Conservation (phyloP, 2,329 filamentous ascomycete species). For the Hypoxylon sp. region DNA sequence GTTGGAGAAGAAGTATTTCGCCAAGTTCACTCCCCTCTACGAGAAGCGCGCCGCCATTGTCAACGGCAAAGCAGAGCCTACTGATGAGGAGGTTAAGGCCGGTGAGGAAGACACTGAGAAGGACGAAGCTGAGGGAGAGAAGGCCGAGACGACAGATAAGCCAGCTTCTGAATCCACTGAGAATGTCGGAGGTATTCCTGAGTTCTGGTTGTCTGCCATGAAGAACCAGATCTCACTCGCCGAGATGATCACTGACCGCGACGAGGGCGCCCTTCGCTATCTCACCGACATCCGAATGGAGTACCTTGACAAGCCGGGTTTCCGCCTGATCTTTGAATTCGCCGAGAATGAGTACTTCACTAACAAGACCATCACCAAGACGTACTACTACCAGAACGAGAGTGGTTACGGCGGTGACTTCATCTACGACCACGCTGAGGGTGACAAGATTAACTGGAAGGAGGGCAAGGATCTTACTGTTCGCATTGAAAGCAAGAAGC, state of each 20-base stretch:
- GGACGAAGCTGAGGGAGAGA: conserved; percentile 68
- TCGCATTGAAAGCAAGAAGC: conserved; percentile 98
- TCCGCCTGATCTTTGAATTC: conserved; percentile 98
- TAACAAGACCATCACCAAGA: conserved; percentile 98
- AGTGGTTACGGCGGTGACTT: conserved; percentile 99
- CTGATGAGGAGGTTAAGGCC: conserved; percentile 86
- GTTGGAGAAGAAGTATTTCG: conserved; percentile 99
- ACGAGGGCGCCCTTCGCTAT: conserved; percentile 92
- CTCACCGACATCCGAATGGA: conserved; percentile 97
- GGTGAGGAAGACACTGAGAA: conserved; percentile 86
- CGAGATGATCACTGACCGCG: conserved; percentile 98
- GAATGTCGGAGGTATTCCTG: conserved; percentile 85
- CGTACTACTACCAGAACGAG: conserved; percentile 99
- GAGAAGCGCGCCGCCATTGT: conserved; percentile 94
- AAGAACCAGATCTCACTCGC: conserved; percentile 98
- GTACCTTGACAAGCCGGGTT: conserved; percentile 97
- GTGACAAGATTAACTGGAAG: conserved; percentile 98
- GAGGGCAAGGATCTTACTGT: conserved; percentile 93
- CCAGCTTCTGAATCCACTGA: conserved; percentile 66
- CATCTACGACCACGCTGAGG: conserved; percentile 99
- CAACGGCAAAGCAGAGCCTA: conserved; percentile 89
- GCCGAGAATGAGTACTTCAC: conserved; percentile 95
- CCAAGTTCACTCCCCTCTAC: conserved; percentile 98
- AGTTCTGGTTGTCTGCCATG: conserved; percentile 99
- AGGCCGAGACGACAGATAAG: conserved; percentile 70